phyloP scores from a whole-genome alignment of 1,139 yeast genomes.

The Entelexis sorbosivorans region DNA sequence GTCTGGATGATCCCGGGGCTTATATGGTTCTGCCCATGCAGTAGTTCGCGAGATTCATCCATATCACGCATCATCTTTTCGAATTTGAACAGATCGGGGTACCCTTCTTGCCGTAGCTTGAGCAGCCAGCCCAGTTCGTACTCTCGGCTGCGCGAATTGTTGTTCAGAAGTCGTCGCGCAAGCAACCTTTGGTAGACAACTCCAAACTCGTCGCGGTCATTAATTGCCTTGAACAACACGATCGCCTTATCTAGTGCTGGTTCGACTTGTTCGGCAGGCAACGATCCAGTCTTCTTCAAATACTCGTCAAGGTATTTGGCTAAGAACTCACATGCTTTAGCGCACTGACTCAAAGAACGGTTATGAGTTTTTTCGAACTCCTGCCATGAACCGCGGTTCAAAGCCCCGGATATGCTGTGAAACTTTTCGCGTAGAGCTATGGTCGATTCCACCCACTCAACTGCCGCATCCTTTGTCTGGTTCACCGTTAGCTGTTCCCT shows the following conservation, averaged over 20 bases:
- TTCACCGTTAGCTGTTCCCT: neutral
- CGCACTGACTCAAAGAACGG: neutral
- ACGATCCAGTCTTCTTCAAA: conserved; percentile 50
- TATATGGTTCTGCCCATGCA: conserved; percentile 11
- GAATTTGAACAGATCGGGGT: conserved; percentile 46
- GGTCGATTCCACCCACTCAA: conserved; percentile 3
- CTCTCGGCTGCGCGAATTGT: conserved; percentile 43
- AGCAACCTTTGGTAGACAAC: conserved; percentile 77
- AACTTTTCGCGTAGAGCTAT: neutral
- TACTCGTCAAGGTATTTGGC: conserved; percentile 66
- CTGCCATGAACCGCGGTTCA: neutral
- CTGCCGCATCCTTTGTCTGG: neutral
- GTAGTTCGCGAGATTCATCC: conserved; percentile 49
- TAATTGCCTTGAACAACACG: conserved; percentile 52
- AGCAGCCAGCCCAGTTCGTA: conserved; percentile 58
- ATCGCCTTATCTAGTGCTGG: conserved; percentile 46
- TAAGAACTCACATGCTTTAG: conserved; percentile 40
- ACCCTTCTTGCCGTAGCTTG: conserved; percentile 7
- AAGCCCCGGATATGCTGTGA: neutral
- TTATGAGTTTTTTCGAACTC: neutral
- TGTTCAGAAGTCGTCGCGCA: conserved; percentile 66
- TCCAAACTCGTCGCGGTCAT: conserved; percentile 83
- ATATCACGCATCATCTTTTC: conserved; percentile 86
- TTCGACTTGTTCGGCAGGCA: conserved; percentile 43
- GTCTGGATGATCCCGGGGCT: conserved; percentile 29